Conservation (phyloP, 202 grass and related monocot species). For the Digitaria exilis region DNA sequence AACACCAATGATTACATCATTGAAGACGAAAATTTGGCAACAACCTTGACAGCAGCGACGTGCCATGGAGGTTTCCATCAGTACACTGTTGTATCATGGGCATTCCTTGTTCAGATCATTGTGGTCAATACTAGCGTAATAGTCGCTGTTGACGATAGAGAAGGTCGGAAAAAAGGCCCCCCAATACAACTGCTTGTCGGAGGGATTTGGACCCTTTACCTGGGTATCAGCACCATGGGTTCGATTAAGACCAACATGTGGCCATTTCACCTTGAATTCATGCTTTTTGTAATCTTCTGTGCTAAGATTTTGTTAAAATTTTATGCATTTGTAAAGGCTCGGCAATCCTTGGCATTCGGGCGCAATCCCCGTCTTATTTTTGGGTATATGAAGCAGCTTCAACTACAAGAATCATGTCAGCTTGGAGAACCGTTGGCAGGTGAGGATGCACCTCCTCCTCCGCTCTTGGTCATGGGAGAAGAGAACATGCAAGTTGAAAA, state of each 20-base stretch:
- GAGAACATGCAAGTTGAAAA: background rate
- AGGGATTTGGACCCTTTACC: background rate
- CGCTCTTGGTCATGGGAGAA: background rate
- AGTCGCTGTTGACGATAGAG: background rate
- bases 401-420: no score
- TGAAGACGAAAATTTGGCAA: no score
- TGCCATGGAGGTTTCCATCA: constrained; percentile 17
- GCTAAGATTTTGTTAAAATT: background rate
- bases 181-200: background rate
- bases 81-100: constrained; percentile 1
- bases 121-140: background rate
- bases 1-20: background rate
- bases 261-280: background rate
- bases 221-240: background rate
- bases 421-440: background rate
- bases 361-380: background rate
- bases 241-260: background rate
- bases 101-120: background rate
- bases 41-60: background rate
- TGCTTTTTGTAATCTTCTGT: background rate
- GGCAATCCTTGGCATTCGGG: background rate
- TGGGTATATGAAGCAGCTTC: background rate
- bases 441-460: background rate
- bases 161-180: background rate
- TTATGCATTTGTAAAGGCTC: background rate